Conservation (phyloP, 805 yeast species). For the Ogataea dorogensis region DNA sequence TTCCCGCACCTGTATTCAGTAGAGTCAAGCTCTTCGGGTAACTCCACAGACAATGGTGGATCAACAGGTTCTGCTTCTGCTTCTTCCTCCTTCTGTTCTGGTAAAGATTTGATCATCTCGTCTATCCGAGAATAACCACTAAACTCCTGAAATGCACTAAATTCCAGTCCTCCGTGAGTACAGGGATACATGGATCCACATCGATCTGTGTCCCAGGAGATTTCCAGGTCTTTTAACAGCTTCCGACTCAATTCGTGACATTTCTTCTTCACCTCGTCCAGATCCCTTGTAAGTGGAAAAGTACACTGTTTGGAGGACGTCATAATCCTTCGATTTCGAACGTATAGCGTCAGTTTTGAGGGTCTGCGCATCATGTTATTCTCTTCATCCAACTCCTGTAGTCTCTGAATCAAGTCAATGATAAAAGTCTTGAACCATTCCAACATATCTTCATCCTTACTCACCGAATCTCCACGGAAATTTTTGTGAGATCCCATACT, state of each 20-base stretch:
- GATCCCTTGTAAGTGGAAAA: constrained; percentile 36
- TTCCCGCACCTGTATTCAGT: constrained; percentile 13
- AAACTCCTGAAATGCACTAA: constrained; percentile 53
- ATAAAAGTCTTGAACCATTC: constrained; percentile 84
- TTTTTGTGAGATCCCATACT: constrained; percentile 90
- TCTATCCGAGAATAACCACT: constrained; percentile 8
- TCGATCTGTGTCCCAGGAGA: constrained; percentile 25
- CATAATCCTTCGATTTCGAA: constrained; percentile 25
- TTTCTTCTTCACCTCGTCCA: constrained; percentile 36
- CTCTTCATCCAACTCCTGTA: constrained; percentile 76
- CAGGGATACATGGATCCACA: constrained; percentile 44
- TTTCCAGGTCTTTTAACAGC: constrained; percentile 25
- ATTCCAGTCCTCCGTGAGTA: constrained; percentile 46
- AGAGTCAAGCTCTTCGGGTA: not conserved
- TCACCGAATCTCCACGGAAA: constrained; percentile 57
- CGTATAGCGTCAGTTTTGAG: constrained; percentile 47
- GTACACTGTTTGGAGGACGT: constrained; percentile 43
- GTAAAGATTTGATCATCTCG: constrained; percentile 4
- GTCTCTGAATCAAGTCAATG: constrained; percentile 70
- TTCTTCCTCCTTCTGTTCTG: constrained; percentile 7
- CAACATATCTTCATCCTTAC: constrained; percentile 51
- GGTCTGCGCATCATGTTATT: constrained; percentile 46
- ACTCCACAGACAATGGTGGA: not conserved
- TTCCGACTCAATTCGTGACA: constrained; percentile 23
- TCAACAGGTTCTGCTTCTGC: not conserved